Evolutionary conservation across 2,329 filamentous ascomycete species (phyloP).

Genomic region (Aspergillus novoparasiticus): DNA sequence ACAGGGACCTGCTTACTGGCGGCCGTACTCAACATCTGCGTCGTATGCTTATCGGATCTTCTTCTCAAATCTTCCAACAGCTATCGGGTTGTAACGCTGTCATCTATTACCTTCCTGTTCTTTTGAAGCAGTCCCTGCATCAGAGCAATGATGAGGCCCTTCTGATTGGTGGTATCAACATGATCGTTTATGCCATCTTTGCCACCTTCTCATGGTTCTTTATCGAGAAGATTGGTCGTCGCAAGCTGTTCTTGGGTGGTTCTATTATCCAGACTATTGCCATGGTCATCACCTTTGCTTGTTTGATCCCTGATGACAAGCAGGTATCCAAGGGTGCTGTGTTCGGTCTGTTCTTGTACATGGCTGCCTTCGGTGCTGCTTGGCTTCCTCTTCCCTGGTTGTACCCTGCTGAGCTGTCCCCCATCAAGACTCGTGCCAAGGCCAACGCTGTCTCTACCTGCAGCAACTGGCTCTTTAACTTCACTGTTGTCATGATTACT

Average conservation of each 20-base stretch:
- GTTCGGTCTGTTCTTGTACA: constrained; percentile 69
- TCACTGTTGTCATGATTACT: constrained; percentile 56
- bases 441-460: constrained; percentile 58
- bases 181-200: constrained; percentile 49
- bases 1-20: constrained; percentile 47
- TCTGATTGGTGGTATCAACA: constrained; percentile 56
- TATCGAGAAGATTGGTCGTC: constrained; percentile 53
- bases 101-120: constrained; percentile 52
- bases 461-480: constrained; percentile 61
- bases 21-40: constrained; percentile 45
- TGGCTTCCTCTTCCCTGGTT: constrained; percentile 66
- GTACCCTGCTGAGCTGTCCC: constrained; percentile 55
- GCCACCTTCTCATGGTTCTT: constrained; percentile 51
- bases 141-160: constrained; percentile 46
- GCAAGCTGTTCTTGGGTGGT: constrained; percentile 45
- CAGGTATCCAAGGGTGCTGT: constrained; percentile 42
- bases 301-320: constrained; percentile 35
- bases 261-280: constrained; percentile 41
- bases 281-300: constrained; percentile 45
- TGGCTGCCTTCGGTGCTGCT: constrained; percentile 68
- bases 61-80: constrained; percentile 50
- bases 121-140: constrained; percentile 51
- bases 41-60: constrained; percentile 44
- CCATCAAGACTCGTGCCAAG: constrained; percentile 58
- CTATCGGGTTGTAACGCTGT: constrained; percentile 54